Percentiles rank a stretch among this genome's conserved stretches.
These are phyloP conservation scores for Vinca minor DNA, from an alignment of 257 asterid genomes.

Conservation along the genomic window DNA sequence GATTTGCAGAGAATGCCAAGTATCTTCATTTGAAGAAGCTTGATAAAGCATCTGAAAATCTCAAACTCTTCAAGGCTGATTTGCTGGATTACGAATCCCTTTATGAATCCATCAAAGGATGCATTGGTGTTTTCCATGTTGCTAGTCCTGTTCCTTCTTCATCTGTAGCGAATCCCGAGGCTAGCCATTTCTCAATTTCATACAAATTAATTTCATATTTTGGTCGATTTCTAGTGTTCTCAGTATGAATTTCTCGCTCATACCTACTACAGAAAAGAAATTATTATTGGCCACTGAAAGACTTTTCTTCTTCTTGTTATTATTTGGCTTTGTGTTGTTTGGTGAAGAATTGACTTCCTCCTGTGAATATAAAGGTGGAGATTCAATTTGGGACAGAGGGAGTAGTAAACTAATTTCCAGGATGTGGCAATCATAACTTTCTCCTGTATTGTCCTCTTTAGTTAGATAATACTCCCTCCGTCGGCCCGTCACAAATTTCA, in stretches of 20 bases:
- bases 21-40: constrained; percentile 49
- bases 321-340: not conserved
- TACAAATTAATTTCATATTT: not conserved
- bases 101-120: constrained; percentile 53
- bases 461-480: no score
- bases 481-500: not conserved
- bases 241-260: not conserved
- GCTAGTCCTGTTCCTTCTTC: constrained; percentile 68
- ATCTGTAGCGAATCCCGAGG: constrained; percentile 71
- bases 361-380: no score
- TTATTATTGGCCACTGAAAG: not conserved
- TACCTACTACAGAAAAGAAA: not conserved
- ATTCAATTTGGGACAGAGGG: no score
- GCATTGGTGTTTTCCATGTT: constrained; percentile 72
- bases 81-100: constrained; percentile 60
- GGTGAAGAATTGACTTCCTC: not conserved
- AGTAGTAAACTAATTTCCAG: not conserved
- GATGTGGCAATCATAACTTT: not conserved
- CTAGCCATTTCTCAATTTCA: constrained; percentile 6
- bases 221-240: not conserved
- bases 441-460: not conserved
- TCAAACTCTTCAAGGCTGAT: constrained; percentile 57
- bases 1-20: constrained; percentile 47
- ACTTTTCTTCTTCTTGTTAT: not conserved
- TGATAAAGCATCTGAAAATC: constrained; percentile 45